These are phyloP conservation scores for Penicillium herquei DNA, from an alignment of 495 filamentous ascomycete species.

Conservation along the genomic window DNA sequence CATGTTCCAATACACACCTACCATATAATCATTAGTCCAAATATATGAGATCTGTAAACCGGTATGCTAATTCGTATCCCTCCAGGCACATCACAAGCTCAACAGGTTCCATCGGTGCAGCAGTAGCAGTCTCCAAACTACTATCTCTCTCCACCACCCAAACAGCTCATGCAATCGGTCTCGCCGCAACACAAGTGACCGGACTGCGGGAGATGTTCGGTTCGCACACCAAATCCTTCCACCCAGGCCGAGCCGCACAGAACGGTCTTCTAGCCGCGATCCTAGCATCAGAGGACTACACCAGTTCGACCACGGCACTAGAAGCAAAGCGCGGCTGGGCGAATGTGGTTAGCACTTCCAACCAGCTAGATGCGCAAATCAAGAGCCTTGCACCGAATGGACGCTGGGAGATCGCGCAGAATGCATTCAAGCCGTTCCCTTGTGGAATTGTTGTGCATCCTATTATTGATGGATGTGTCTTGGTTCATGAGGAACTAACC, in stretches of 20 bases:
- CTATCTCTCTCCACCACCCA: slow-evolving; percentile 33
- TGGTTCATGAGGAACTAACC: slow-evolving; percentile 39
- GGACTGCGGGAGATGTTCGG: slow-evolving; percentile 55
- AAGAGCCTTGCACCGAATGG: slow-evolving; percentile 9
- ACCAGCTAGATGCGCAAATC: slow-evolving; percentile 14
- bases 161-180: slow-evolving; percentile 50
- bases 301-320: slow-evolving; percentile 43
- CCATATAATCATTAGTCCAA: too few relatives aligned
- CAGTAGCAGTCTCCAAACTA: slow-evolving; percentile 47
- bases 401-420: slow-evolving; percentile 51
- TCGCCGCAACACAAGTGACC: slow-evolving; percentile 51
- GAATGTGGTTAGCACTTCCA: slow-evolving; percentile 39
- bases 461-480: slow-evolving; percentile 50
- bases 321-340: slow-evolving; percentile 56
- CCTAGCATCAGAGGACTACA: slow-evolving; percentile 46
- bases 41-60: too few relatives aligned
- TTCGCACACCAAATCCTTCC: slow-evolving; percentile 55
- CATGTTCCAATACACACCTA: too few relatives aligned
- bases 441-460: slow-evolving; percentile 59
- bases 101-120: slow-evolving; percentile 50
- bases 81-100: slow-evolving; percentile 52
- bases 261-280: slow-evolving; percentile 51
- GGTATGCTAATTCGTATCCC: background rate
- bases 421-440: slow-evolving; percentile 56
- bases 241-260: slow-evolving; percentile 51